Evolutionary conservation across 331 rosid genomes (phyloP).

Genomic region (Cydonia oblonga): DNA sequence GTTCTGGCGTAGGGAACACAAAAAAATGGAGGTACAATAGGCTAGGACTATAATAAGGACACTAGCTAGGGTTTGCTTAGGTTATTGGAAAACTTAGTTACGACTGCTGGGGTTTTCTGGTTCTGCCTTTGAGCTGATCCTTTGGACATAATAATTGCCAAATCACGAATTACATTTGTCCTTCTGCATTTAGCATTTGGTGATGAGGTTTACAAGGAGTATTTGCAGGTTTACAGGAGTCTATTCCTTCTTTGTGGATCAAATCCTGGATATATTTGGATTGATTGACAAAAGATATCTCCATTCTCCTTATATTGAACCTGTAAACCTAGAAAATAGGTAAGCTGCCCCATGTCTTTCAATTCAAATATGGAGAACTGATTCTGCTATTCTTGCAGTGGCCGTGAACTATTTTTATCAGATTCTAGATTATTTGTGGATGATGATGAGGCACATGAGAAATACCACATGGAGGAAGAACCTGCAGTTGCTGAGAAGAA

Average conservation of each 20-base stretch:
- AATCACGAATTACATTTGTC: no score
- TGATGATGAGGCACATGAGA: constrained; percentile 77
- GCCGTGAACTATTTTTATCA: constrained; percentile 80
- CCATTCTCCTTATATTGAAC: no score
- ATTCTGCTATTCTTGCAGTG: constrained; percentile 37
- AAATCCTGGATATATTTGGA: no score
- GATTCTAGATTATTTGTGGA: constrained; percentile 92
- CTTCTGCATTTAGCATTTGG: no score
- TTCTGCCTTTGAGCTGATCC: neutral
- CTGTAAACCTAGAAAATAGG: no score
- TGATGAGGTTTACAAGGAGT: no score
- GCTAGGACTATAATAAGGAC: neutral
- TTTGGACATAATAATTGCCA: neutral
- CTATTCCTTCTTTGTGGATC: no score
- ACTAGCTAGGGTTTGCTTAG: neutral
- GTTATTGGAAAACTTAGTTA: constrained; percentile 2
- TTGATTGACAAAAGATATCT: no score
- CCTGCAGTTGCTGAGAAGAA: constrained; percentile 27
- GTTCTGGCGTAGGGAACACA: neutral
- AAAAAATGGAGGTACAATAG: constrained; percentile 4
- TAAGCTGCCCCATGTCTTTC: no score
- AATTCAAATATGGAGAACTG: neutral
- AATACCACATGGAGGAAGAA: constrained; percentile 52
- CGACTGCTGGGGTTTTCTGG: neutral
- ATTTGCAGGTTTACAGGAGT: no score